phyloP scores from a whole-genome alignment of 805 yeast genomes.

The Wickerhamiella brachini region DNA sequence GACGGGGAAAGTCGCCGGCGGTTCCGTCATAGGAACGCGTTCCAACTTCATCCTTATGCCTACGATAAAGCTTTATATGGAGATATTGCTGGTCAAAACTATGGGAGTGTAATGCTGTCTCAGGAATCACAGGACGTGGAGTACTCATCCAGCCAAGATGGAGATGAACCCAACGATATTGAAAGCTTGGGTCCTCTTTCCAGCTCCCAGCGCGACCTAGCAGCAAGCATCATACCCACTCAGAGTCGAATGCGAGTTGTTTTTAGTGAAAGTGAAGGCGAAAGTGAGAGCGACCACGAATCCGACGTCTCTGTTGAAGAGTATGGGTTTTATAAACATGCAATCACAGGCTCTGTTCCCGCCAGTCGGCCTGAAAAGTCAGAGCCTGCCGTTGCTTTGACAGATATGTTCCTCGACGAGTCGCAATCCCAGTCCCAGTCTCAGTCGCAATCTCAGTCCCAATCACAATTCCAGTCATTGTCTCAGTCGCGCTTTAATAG shows the following conservation, averaged over 20 bases:
- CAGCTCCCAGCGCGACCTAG: background rate
- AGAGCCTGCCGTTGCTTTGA: background rate
- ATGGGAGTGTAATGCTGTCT: background rate
- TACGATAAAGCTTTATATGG: conserved; percentile 4
- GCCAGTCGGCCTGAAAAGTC: background rate
- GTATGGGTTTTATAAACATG: background rate
- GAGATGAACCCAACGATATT: background rate
- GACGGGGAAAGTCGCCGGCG: background rate
- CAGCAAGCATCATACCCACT: background rate
- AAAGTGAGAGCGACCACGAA: background rate
- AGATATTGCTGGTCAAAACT: background rate
- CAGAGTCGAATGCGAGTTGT: background rate
- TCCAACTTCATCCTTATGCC: conserved; percentile 3
- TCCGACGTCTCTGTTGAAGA: background rate
- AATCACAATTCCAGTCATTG: no score
- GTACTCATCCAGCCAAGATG: background rate
- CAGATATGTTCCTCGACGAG: background rate
- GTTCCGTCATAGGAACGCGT: background rate
- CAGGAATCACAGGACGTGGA: background rate
- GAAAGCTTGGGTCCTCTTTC: background rate
- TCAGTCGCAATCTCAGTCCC: background rate
- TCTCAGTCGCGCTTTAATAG: background rate
- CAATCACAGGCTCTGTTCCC: background rate
- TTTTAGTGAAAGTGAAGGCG: background rate
- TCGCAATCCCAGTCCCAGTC: conserved; percentile 4